phyloP scores from a whole-genome alignment of 345 rosid genomes.

The Microcos paniculata region DNA sequence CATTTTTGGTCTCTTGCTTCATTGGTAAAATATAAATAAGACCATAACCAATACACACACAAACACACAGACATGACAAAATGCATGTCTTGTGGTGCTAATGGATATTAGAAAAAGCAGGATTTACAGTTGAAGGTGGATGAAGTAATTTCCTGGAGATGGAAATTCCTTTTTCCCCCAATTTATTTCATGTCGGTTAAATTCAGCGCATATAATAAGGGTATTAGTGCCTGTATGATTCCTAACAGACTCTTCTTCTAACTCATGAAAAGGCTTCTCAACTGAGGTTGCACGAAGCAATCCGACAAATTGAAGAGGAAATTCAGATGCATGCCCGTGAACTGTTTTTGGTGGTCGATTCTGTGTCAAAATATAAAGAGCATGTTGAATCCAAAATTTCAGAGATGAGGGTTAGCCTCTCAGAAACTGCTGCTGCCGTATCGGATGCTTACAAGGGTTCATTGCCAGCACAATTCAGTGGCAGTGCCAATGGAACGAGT shows the following conservation, averaged over 20 bases:
- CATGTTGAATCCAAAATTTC: slow-evolving; percentile 51
- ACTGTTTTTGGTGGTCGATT: slow-evolving; percentile 60
- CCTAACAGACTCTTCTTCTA: not conserved
- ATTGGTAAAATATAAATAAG: not conserved
- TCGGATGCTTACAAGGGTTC: slow-evolving; percentile 45
- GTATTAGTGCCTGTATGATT: not conserved
- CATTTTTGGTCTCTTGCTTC: not conserved
- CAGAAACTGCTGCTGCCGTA: slow-evolving; percentile 47
- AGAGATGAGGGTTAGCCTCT: slow-evolving; percentile 47
- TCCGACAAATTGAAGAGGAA: slow-evolving; percentile 55
- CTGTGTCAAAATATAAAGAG: slow-evolving; percentile 67
- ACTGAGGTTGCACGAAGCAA: slow-evolving; percentile 57
- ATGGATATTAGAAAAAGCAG: not conserved
- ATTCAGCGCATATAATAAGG: not conserved
- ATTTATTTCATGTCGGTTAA: not conserved
- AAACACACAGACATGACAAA: not conserved
- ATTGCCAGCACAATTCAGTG: slow-evolving; percentile 28
- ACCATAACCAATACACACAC: too few relatives aligned
- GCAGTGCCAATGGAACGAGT: not conserved
- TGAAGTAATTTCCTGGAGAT: not conserved
- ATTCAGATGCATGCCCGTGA: slow-evolving; percentile 48
- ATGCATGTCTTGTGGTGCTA: not conserved
- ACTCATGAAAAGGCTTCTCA: slow-evolving; percentile 33
- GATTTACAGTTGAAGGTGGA: not conserved
- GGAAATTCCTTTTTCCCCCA: not conserved